Conservation (phyloP, 768 basidiomycete genomes). For the Gymnopilus junonius region DNA sequence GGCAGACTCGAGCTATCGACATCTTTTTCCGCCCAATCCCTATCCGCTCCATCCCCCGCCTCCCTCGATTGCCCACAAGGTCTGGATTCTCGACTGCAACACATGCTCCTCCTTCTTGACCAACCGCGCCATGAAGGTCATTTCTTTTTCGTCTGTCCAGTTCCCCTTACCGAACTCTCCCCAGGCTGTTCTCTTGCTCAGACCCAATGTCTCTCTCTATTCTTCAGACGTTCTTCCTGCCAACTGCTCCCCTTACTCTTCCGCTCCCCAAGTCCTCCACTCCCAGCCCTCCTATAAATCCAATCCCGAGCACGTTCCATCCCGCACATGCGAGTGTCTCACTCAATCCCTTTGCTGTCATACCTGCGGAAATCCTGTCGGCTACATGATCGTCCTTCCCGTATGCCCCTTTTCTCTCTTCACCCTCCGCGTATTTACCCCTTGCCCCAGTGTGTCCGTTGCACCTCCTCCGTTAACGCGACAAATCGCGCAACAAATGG, state of each 20-base stretch:
- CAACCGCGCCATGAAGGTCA: slow-evolving; percentile 85
- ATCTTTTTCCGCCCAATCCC: slow-evolving; percentile 43
- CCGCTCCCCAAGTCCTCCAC: slow-evolving; percentile 47
- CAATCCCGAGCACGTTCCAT: slow-evolving; percentile 29
- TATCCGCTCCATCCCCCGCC: slow-evolving; percentile 40
- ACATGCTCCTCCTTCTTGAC: slow-evolving; percentile 76
- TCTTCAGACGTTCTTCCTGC: slow-evolving; percentile 81
- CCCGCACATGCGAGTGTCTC: slow-evolving; percentile 82
- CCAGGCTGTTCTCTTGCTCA: slow-evolving; percentile 82
- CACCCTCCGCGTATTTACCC: not conserved
- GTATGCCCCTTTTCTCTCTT: slow-evolving; percentile 30
- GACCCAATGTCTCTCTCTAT: slow-evolving; percentile 81
- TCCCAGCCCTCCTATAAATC: slow-evolving; percentile 31
- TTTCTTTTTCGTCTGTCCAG: slow-evolving; percentile 1
- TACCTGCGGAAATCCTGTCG: slow-evolving; percentile 73
- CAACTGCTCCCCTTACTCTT: slow-evolving; percentile 72
- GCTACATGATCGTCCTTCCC: slow-evolving; percentile 82
- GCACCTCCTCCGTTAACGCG: slow-evolving; percentile 70
- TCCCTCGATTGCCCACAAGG: slow-evolving; percentile 64
- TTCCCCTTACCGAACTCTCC: slow-evolving; percentile 12
- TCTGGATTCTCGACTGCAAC: slow-evolving; percentile 82
- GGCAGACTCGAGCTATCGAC: slow-evolving; percentile 23
- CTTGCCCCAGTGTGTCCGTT: slow-evolving; percentile 59
- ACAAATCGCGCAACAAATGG: slow-evolving; percentile 80
- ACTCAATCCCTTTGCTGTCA: slow-evolving; percentile 84